Conservation (phyloP, 768 basidiomycete genomes). For the Russula ochroleuca region DNA sequence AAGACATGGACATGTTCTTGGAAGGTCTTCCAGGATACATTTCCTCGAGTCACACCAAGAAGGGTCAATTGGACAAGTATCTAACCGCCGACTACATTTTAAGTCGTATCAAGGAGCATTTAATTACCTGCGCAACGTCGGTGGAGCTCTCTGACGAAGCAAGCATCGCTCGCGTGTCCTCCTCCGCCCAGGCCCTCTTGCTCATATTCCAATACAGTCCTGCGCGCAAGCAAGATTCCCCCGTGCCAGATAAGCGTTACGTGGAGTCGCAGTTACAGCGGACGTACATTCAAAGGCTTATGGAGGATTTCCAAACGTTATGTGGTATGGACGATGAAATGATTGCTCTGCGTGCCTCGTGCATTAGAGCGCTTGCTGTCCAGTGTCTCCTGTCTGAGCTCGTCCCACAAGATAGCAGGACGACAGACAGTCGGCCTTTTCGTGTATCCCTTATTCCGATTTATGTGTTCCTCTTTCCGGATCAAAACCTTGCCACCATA, state of each 20-base stretch:
- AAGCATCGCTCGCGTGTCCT: too few relatives aligned
- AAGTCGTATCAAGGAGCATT: too few relatives aligned
- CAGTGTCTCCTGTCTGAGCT: slow-evolving; percentile 4
- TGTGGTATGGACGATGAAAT: not conserved
- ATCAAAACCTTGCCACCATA: not conserved
- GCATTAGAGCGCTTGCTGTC: not conserved
- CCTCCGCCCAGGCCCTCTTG: too few relatives aligned
- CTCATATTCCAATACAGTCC: too few relatives aligned
- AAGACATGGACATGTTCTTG: too few relatives aligned
- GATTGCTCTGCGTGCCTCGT: too few relatives aligned
- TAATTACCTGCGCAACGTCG: too few relatives aligned
- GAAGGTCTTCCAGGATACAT: too few relatives aligned
- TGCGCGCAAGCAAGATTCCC: not conserved
- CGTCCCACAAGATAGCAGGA: not conserved
- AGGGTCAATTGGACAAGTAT: too few relatives aligned
- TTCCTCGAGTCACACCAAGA: too few relatives aligned
- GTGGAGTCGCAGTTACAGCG: not conserved
- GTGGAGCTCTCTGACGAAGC: too few relatives aligned
- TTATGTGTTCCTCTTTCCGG: not conserved
- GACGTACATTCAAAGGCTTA: not conserved
- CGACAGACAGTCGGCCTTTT: not conserved
- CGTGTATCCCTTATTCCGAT: not conserved
- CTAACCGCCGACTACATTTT: too few relatives aligned
- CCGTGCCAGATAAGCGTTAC: not conserved
- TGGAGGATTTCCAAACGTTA: not conserved